Percentiles rank a stretch among this genome's conserved stretches.
Evolutionary conservation across 768 basidiomycete species (phyloP).

Genomic region (Dendrothele bispora): DNA sequence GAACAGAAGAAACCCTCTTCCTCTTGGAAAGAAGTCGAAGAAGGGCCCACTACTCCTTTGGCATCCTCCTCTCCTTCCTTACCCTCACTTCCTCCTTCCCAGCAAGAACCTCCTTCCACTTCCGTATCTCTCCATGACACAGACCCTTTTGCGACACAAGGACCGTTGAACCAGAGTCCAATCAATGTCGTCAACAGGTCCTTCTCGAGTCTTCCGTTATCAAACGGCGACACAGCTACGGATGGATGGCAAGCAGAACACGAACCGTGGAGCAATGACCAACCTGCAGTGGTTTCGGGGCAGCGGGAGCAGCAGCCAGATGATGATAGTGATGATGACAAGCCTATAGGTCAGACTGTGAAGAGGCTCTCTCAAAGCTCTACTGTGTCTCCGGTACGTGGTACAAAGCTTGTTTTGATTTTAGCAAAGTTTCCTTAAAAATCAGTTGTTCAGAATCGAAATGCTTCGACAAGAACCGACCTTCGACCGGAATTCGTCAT

Average conservation of each 20-base stretch:
- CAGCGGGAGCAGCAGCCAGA: conserved; percentile 30
- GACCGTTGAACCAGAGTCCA: conserved; percentile 11
- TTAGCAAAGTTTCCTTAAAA: background rate
- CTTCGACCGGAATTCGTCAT: conserved; percentile 78
- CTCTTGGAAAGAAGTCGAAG: conserved; percentile 11
- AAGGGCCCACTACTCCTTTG: no score
- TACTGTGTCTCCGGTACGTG: conserved; percentile 17
- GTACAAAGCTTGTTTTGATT: background rate
- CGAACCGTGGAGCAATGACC: conserved; percentile 38
- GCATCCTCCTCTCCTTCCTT: no score
- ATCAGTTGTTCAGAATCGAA: background rate
- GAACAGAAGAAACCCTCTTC: background rate
- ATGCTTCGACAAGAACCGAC: conserved; percentile 17
- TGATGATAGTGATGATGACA: conserved; percentile 70
- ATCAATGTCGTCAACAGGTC: conserved; percentile 3
- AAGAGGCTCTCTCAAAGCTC: conserved; percentile 24
- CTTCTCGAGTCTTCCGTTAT: background rate
- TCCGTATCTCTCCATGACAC: background rate
- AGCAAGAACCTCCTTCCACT: background rate
- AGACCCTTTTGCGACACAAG: conserved; percentile 17
- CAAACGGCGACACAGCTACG: background rate
- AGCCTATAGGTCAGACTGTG: conserved; percentile 56
- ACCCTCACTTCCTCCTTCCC: background rate
- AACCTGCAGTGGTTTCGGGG: conserved; percentile 11
- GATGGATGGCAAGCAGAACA: conserved; percentile 56